Evolutionary conservation across 495 filamentous ascomycete genomes (phyloP).

Genomic region (Articulospora tetracladia): DNA sequence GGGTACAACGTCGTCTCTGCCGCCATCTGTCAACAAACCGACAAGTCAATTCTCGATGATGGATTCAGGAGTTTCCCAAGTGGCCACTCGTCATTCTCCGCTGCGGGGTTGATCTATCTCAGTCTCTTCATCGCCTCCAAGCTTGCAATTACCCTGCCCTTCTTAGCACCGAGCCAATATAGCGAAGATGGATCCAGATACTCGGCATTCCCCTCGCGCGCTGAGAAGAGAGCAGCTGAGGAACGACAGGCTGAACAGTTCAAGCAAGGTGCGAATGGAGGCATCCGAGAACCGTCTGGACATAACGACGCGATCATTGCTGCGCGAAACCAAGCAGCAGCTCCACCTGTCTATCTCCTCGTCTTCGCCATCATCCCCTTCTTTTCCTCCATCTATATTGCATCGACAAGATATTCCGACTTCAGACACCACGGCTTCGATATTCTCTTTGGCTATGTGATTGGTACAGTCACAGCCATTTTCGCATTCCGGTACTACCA

Average conservation of each 20-base stretch:
- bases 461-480: slow-evolving; percentile 49
- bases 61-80: slow-evolving; percentile 85
- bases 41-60: slow-evolving; percentile 67
- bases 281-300: slow-evolving; percentile 7
- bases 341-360: slow-evolving; percentile 65
- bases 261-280: neutral
- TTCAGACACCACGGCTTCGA: slow-evolving; percentile 88
- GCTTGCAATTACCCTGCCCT: slow-evolving; percentile 53
- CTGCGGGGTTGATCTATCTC: slow-evolving; percentile 78
- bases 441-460: slow-evolving; percentile 70
- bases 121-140: slow-evolving; percentile 65
- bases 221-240: slow-evolving; percentile 22
- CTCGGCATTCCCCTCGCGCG: slow-evolving; percentile 47
- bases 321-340: slow-evolving; percentile 59
- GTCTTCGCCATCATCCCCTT: slow-evolving; percentile 62
- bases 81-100: slow-evolving; percentile 59
- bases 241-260: neutral
- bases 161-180: slow-evolving; percentile 42
- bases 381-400: slow-evolving; percentile 50
- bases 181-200: slow-evolving; percentile 29
- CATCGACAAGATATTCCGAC: slow-evolving; percentile 67
- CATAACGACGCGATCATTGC: slow-evolving; percentile 28
- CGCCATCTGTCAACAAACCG: slow-evolving; percentile 65
- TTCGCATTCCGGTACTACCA: slow-evolving; percentile 57
- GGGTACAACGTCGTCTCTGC: slow-evolving; percentile 54